phyloP scores from a whole-genome alignment of 768 basidiomycete species.

The Pleurotus eryngii region DNA sequence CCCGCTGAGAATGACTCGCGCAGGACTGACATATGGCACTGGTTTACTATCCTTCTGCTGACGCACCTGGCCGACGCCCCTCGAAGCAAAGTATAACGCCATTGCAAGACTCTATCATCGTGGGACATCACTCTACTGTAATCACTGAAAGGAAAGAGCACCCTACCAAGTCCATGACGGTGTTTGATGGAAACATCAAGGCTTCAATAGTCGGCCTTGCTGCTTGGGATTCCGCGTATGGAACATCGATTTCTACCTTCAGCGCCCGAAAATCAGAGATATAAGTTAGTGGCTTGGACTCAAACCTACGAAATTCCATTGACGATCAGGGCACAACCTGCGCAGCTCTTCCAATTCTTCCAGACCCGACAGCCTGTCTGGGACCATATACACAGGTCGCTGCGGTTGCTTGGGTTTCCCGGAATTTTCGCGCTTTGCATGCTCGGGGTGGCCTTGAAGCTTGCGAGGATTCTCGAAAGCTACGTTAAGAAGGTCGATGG shows the following conservation, averaged over 20 bases:
- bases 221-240: constrained; percentile 72
- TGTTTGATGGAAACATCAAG: constrained; percentile 74
- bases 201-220: constrained; percentile 56
- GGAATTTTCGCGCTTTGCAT: constrained; percentile 29
- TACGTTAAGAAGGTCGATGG: constrained; percentile 90
- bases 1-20: constrained; percentile 84
- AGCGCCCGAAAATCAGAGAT: constrained; percentile 7
- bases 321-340: constrained; percentile 68
- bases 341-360: constrained; percentile 76
- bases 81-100: constrained; percentile 91
- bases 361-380: constrained; percentile 82
- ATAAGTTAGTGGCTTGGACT: not conserved
- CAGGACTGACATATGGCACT: constrained; percentile 62
- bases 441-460: constrained; percentile 48
- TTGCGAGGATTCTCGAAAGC: constrained; percentile 96
- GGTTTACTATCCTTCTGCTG: constrained; percentile 26
- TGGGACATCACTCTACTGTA: not conserved
- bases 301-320: constrained; percentile 80
- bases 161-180: constrained; percentile 86
- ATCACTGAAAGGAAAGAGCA: not conserved
- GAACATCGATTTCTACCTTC: constrained; percentile 83
- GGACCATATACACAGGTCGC: constrained; percentile 64
- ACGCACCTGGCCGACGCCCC: constrained; percentile 64
- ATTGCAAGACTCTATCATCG: constrained; percentile 76
- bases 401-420: constrained; percentile 7